Conservation (phyloP, 2,329 filamentous ascomycete species). For the Lasiodiplodia theobromae region DNA sequence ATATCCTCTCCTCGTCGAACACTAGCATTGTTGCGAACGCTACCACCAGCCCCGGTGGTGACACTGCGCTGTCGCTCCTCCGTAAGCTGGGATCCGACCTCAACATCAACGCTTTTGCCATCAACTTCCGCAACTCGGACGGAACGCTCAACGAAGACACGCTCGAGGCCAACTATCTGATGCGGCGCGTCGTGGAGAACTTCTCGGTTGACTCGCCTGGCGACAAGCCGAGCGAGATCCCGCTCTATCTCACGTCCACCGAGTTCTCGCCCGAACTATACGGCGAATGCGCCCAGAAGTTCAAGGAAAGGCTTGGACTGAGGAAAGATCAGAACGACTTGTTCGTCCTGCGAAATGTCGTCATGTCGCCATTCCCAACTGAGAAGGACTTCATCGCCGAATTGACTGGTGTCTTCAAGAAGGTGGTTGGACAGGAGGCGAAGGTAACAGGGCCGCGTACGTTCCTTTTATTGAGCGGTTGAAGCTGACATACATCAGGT, state of each 20-base stretch:
- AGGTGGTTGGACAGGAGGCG: slow-evolving; percentile 41
- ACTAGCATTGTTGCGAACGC: slow-evolving; percentile 44
- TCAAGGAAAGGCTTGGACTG: slow-evolving; percentile 52
- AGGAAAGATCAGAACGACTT: slow-evolving; percentile 44
- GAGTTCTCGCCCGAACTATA: slow-evolving; percentile 52
- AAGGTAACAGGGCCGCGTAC: not conserved
- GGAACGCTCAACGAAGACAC: slow-evolving; percentile 53
- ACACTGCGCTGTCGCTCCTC: slow-evolving; percentile 50
- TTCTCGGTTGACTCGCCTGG: slow-evolving; percentile 52
- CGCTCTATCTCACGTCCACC: slow-evolving; percentile 56
- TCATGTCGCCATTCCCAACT: slow-evolving; percentile 57
- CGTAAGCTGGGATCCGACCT: slow-evolving; percentile 54
- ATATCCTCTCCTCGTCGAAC: slow-evolving; percentile 51
- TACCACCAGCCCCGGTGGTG: slow-evolving; percentile 35
- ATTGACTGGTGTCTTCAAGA: slow-evolving; percentile 45
- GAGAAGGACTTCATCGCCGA: slow-evolving; percentile 50
- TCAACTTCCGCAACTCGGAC: slow-evolving; percentile 53
- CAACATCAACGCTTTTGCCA: slow-evolving; percentile 56
- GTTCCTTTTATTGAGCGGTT: not conserved
- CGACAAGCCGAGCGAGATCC: slow-evolving; percentile 51
- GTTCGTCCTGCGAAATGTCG: slow-evolving; percentile 57
- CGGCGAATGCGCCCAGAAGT: slow-evolving; percentile 50
- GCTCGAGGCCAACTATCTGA: slow-evolving; percentile 59
- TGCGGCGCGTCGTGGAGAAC: slow-evolving; percentile 52
- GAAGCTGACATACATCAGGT: not conserved